phyloP scores from a whole-genome alignment of 441 rosid genomes.

The Arabidopsis hybrid region DNA sequence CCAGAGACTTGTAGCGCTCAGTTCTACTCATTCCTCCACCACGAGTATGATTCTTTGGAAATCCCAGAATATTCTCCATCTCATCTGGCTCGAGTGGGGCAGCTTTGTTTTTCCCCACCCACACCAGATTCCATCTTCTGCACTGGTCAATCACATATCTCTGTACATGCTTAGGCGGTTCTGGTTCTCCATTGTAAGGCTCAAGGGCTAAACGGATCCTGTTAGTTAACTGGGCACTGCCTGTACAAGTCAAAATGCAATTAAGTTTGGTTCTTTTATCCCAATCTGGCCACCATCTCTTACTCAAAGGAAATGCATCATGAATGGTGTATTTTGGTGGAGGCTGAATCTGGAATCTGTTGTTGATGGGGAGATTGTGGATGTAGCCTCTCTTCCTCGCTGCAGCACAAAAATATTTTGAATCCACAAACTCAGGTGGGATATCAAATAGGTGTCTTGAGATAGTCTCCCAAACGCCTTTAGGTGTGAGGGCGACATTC shows the following conservation, averaged over 20 bases:
- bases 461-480: conserved; percentile 87
- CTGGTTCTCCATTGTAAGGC: conserved; percentile 57
- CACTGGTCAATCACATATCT: conserved; percentile 66
- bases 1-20: conserved; percentile 81
- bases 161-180: conserved; percentile 59
- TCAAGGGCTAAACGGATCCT: conserved; percentile 73
- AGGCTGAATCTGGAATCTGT: conserved; percentile 73
- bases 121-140: conserved; percentile 87
- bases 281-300: conserved; percentile 93
- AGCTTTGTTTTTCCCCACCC: conserved; percentile 88
- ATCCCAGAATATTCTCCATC: conserved; percentile 86
- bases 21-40: conserved; percentile 90
- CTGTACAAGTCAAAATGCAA: conserved; percentile 71
- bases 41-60: conserved; percentile 89
- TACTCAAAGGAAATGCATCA: conserved; percentile 80
- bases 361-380: conserved; percentile 76
- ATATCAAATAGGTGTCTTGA: conserved; percentile 68
- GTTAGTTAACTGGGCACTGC: conserved; percentile 72
- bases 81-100: conserved; percentile 95
- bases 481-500: conserved; percentile 91
- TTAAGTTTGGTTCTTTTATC: conserved; percentile 73
- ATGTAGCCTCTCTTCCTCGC: conserved; percentile 92
- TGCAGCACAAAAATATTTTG: conserved; percentile 78
- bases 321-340: conserved; percentile 67
- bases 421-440: conserved; percentile 87